These are phyloP conservation scores for Botrytis tulipae DNA, from an alignment of 2,329 filamentous ascomycete species.

Conservation along the genomic window DNA sequence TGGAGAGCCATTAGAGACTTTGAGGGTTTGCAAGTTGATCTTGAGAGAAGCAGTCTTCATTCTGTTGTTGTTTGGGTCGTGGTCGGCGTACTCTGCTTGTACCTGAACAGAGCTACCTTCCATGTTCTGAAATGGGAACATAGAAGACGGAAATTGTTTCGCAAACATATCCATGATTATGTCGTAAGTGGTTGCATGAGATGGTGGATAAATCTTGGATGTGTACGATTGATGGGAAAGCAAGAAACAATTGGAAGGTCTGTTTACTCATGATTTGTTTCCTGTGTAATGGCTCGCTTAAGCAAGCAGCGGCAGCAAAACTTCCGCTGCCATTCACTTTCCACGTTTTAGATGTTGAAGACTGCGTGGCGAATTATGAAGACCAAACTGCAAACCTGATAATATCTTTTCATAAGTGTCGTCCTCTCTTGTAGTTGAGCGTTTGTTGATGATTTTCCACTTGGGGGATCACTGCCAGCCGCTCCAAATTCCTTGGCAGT, in stretches of 20 bases:
- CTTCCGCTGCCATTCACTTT: neutral
- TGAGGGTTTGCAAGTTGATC: neutral
- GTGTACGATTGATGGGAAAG: neutral
- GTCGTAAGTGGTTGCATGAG: neutral
- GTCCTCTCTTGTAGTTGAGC: neutral
- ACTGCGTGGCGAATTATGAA: accelerated
- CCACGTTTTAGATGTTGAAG: neutral
- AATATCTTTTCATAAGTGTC: neutral
- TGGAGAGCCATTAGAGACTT: neutral
- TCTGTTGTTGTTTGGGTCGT: neutral
- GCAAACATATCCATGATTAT: neutral
- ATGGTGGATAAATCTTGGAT: neutral
- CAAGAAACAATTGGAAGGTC: neutral
- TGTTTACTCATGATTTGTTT: neutral
- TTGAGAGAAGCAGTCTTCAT: neutral
- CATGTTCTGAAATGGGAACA: neutral
- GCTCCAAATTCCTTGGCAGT: too few species aligned
- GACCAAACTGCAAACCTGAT: neutral
- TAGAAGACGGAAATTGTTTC: neutral
- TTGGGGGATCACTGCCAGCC: too few species aligned
- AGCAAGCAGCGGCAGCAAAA: neutral
- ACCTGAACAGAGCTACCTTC: neutral
- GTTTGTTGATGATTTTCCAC: neutral
- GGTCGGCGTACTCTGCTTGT: neutral
- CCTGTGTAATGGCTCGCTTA: neutral